Conservation (phyloP, 805 yeast species). For the Saturnispora sanitii region DNA sequence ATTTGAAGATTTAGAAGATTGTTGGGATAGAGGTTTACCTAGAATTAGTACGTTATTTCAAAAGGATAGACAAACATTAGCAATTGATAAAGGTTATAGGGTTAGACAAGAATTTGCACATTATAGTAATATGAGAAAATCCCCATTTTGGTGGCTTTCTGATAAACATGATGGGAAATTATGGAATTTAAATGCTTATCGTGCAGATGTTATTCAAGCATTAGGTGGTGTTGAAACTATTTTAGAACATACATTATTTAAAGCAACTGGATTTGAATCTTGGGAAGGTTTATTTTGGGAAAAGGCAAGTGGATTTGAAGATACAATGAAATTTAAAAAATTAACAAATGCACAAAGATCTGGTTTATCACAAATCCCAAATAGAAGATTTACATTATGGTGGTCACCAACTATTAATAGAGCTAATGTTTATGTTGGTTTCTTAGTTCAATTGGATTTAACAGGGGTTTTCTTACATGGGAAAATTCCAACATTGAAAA, state of each 20-base stretch:
- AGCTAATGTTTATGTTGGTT: slow-evolving; percentile 96
- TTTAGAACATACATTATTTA: slow-evolving; percentile 86
- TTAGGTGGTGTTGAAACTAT: slow-evolving; percentile 96
- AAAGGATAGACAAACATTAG: slow-evolving; percentile 87
- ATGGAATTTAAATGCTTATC: slow-evolving; percentile 87
- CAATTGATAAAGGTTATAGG: slow-evolving; percentile 91
- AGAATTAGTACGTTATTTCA: slow-evolving; percentile 92
- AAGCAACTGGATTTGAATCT: slow-evolving; percentile 93
- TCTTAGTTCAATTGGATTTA: slow-evolving; percentile 87
- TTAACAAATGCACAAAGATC: slow-evolving; percentile 96
- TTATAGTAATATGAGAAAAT: slow-evolving; percentile 58
- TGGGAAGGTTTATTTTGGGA: slow-evolving; percentile 99
- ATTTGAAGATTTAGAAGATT: slow-evolving; percentile 86
- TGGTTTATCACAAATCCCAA: slow-evolving; percentile 95
- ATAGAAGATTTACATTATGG: slow-evolving; percentile 95
- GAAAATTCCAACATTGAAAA: slow-evolving; percentile 92
- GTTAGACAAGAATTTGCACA: slow-evolving; percentile 70
- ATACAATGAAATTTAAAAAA: slow-evolving; percentile 86
- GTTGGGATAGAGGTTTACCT: slow-evolving; percentile 97
- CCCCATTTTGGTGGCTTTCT: slow-evolving; percentile 96
- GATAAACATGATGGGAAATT: slow-evolving; percentile 89
- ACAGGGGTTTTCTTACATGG: slow-evolving; percentile 98
- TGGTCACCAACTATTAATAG: slow-evolving; percentile 99
- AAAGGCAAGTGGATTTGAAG: slow-evolving; percentile 94
- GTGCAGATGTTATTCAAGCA: slow-evolving; percentile 95